Percentiles rank a stretch among this genome's conserved stretches.
phyloP scores from a whole-genome alignment of 495 filamentous ascomycete genomes.

The Sphaerosporella brunnea region DNA sequence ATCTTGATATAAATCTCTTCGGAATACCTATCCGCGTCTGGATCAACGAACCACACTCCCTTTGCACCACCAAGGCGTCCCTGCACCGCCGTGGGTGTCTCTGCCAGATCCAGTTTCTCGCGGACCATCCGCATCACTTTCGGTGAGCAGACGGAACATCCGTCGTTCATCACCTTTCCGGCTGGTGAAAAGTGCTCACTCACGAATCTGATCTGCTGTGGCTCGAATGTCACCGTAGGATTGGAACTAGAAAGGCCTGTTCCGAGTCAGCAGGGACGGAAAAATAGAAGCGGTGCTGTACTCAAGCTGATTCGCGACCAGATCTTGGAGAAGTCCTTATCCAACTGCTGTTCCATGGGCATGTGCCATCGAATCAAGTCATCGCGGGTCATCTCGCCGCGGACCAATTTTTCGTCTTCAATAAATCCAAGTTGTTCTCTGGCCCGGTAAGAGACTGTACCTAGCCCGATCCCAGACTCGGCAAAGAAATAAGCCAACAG shows the following conservation, averaged over 20 bases:
- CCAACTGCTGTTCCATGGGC: slow-evolving; percentile 13
- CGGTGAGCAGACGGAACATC: slow-evolving; percentile 54
- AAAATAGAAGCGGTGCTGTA: slow-evolving; percentile 1
- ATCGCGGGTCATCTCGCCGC: slow-evolving; percentile 3
- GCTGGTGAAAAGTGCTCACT: slow-evolving; percentile 27
- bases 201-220: slow-evolving; percentile 18
- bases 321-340: slow-evolving; percentile 15
- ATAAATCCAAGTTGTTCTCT: slow-evolving; percentile 11
- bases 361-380: slow-evolving; percentile 24
- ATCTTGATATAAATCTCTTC: slow-evolving; percentile 53
- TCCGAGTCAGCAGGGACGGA: not conserved
- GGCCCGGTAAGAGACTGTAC: slow-evolving; percentile 3
- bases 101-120: slow-evolving; percentile 38
- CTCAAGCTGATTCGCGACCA: slow-evolving; percentile 23
- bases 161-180: slow-evolving; percentile 58
- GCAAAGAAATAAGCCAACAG: slow-evolving; percentile 20
- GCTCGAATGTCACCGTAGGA: slow-evolving; percentile 33
- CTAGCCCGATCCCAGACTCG: slow-evolving; percentile 19
- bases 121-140: slow-evolving; percentile 42
- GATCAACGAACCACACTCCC: slow-evolving; percentile 66
- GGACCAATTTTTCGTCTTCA: slow-evolving; percentile 6
- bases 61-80: slow-evolving; percentile 70
- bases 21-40: slow-evolving; percentile 21
- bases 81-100: slow-evolving; percentile 59
- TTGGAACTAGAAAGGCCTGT: slow-evolving; percentile 19